phyloP scores from a whole-genome alignment of 2,329 filamentous ascomycete genomes.

The Fonsecaea pugnacius region DNA sequence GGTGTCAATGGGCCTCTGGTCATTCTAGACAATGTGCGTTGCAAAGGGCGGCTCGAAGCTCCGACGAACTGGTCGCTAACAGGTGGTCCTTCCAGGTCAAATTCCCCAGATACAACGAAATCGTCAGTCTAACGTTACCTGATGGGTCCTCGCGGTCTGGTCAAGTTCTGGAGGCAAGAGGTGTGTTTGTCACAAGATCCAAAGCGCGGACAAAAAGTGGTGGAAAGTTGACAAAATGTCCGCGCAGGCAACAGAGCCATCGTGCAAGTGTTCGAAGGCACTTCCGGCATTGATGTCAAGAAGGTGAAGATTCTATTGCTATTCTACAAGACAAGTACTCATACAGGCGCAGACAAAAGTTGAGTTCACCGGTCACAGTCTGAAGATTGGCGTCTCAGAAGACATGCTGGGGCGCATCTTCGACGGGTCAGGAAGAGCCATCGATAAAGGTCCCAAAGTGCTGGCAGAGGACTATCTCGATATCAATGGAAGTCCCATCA shows the following conservation, averaged over 20 bases:
- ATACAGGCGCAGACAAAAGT: slow-evolving; percentile 76
- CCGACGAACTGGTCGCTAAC: slow-evolving; percentile 32
- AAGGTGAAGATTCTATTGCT: slow-evolving; percentile 64
- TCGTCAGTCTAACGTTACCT: slow-evolving; percentile 91
- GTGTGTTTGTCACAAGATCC: slow-evolving; percentile 55
- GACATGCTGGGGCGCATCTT: slow-evolving; percentile 99
- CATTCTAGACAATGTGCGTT: slow-evolving; percentile 88
- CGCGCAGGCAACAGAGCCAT: slow-evolving; percentile 81
- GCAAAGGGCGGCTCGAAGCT: slow-evolving; percentile 19
- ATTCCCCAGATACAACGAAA: slow-evolving; percentile 96
- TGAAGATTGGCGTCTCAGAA: slow-evolving; percentile 98
- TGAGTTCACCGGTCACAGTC: slow-evolving; percentile 93
- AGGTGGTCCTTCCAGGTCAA: slow-evolving; percentile 70
- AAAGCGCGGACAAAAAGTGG: neutral
- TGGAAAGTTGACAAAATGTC: slow-evolving; percentile 25
- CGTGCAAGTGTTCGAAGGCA: slow-evolving; percentile 98
- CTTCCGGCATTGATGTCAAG: slow-evolving; percentile 96
- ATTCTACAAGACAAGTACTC: slow-evolving; percentile 33
- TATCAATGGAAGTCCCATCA: slow-evolving; percentile 98
- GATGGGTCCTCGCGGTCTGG: slow-evolving; percentile 93
- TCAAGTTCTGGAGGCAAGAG: slow-evolving; percentile 96
- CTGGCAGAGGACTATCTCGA: slow-evolving; percentile 97
- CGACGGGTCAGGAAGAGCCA: slow-evolving; percentile 94
- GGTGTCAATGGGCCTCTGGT: slow-evolving; percentile 98
- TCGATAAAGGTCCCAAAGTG: slow-evolving; percentile 98